Evolutionary conservation across 768 basidiomycete genomes (phyloP).

Genomic region (Inosperma sp.): DNA sequence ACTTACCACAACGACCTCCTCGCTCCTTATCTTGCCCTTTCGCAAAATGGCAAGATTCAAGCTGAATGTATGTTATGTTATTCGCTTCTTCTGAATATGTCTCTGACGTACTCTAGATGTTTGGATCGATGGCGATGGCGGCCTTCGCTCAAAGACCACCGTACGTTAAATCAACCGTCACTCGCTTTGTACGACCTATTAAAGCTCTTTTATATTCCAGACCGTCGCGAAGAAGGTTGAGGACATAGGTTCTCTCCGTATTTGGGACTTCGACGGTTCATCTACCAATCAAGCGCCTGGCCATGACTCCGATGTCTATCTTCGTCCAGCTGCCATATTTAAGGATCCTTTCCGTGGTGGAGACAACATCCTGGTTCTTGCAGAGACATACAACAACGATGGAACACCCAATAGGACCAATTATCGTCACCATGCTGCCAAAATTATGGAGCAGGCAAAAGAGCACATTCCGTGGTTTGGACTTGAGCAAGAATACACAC

Average conservation of each 20-base stretch:
- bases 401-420: constrained; percentile 98
- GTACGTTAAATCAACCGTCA: constrained; percentile 42
- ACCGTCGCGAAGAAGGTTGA: constrained; percentile 84
- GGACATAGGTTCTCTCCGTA: constrained; percentile 85
- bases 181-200: constrained; percentile 8
- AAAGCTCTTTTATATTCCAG: constrained; percentile 36
- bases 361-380: constrained; percentile 95
- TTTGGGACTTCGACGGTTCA: constrained; percentile 99
- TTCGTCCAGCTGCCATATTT: constrained; percentile 96
- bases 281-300: constrained; percentile 98
- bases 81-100: constrained; percentile 13
- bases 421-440: constrained; percentile 88
- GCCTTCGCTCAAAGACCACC: constrained; percentile 94
- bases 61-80: constrained; percentile 71
- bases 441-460: constrained; percentile 92
- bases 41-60: constrained; percentile 89
- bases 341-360: constrained; percentile 99
- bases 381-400: constrained; percentile 98
- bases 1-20: constrained; percentile 79
- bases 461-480: constrained; percentile 89
- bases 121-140: constrained; percentile 96
- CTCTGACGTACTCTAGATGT: constrained; percentile 57
- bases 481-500: constrained; percentile 98
- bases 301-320: constrained; percentile 93
- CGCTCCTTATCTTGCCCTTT: constrained; percentile 81